phyloP scores from a whole-genome alignment of 306 rosid species.

The Cucumis melo region DNA sequence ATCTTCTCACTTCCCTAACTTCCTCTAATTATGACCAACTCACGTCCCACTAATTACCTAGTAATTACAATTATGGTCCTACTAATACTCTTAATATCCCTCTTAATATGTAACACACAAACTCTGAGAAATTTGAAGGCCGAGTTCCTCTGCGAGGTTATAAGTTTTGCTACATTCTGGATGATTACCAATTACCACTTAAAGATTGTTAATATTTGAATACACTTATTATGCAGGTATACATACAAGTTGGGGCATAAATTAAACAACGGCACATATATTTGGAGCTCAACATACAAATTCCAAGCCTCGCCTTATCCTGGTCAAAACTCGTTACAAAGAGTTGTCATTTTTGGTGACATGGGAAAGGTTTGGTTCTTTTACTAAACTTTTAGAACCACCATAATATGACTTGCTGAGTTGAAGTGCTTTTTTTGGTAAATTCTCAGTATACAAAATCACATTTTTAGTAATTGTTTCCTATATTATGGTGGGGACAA shows the following conservation, averaged over 20 bases:
- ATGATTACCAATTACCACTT: not conserved
- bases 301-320: conserved; percentile 89
- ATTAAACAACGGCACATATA: conserved; percentile 38
- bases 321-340: conserved; percentile 81
- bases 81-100: not conserved
- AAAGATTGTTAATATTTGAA: not conserved
- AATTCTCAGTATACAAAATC: not conserved
- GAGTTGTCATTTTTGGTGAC: conserved; percentile 81
- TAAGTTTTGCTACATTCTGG: not conserved
- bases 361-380: conserved; percentile 76
- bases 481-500: not conserved
- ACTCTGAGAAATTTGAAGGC: not conserved
- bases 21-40: not conserved
- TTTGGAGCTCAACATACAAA: conserved; percentile 60
- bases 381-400: not conserved
- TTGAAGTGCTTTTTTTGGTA: not conserved
- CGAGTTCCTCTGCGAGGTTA: not conserved
- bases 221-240: conserved; percentile 32
- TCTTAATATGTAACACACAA: not conserved
- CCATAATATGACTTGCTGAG: not conserved
- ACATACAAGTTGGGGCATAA: conserved; percentile 68
- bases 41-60: not conserved
- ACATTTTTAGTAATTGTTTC: not conserved
- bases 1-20: not conserved
- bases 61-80: not conserved